These are phyloP conservation scores for Fusarium buharicum DNA, from an alignment of 2,329 filamentous ascomycete species.

Conservation along the genomic window DNA sequence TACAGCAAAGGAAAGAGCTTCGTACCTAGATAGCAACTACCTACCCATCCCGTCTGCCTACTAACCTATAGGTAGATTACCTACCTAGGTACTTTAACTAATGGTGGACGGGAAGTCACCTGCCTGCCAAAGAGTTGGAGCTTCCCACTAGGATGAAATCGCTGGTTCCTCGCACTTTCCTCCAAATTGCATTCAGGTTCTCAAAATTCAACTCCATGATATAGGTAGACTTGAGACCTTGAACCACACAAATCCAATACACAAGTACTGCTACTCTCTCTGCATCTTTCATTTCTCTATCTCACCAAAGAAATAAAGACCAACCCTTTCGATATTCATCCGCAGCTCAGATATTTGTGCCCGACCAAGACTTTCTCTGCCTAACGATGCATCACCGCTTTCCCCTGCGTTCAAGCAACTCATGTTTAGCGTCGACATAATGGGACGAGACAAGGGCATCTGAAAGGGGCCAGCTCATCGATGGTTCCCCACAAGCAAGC, in stretches of 20 bases:
- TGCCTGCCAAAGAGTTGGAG: slow-evolving; percentile 1
- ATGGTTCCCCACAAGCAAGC: slow-evolving; percentile 44
- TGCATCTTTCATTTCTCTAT: slow-evolving; percentile 19
- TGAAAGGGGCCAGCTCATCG: slow-evolving; percentile 47
- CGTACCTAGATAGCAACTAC: no score
- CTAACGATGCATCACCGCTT: slow-evolving; percentile 47
- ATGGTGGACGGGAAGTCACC: slow-evolving; percentile 3
- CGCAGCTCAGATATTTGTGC: slow-evolving; percentile 35
- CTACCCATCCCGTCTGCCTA: no score
- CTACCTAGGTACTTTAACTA: no score
- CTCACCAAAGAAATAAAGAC: slow-evolving; percentile 12
- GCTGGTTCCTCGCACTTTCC: slow-evolving; percentile 10
- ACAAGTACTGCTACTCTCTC: slow-evolving; percentile 14
- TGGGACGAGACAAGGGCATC: slow-evolving; percentile 46
- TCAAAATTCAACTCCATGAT: slow-evolving; percentile 16
- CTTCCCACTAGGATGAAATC: slow-evolving; percentile 15
- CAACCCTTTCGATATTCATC: slow-evolving; percentile 14
- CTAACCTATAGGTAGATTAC: no score
- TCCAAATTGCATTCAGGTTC: slow-evolving; percentile 3
- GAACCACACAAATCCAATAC: slow-evolving; percentile 15
- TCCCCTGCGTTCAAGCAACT: slow-evolving; percentile 40
- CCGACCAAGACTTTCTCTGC: slow-evolving; percentile 41
- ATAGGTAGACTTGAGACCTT: slow-evolving; percentile 10
- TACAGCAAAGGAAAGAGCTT: background rate
- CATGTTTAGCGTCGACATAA: slow-evolving; percentile 42